Conservation (phyloP, 176 grass and related monocot species). For the Hordeum marinum region DNA sequence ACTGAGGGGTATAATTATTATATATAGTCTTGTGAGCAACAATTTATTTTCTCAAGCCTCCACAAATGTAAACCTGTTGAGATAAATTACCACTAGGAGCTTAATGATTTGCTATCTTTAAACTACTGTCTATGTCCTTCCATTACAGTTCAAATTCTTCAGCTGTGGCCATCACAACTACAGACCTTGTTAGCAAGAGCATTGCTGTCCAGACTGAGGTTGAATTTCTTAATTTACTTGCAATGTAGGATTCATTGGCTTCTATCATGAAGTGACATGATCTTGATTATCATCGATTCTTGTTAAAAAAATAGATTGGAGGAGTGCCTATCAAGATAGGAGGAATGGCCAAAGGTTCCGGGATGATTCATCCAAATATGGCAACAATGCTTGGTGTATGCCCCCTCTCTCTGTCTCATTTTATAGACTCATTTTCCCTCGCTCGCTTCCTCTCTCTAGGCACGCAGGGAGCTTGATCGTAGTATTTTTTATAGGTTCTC, state of each 20-base stretch:
- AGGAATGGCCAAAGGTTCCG: constrained; percentile 99
- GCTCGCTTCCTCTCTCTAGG: not conserved
- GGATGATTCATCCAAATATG: constrained; percentile 99
- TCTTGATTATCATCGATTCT: constrained; percentile 1
- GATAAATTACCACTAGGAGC: not conserved
- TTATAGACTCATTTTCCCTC: not conserved
- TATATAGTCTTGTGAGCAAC: not conserved
- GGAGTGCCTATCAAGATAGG: constrained; percentile 85
- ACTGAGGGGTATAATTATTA: constrained; percentile 58
- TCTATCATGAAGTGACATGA: constrained; percentile 7
- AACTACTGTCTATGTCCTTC: not conserved
- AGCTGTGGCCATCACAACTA: constrained; percentile 94
- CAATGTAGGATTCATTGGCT: not conserved
- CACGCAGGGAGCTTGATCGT: constrained; percentile 3
- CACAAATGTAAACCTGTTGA: constrained; percentile 13
- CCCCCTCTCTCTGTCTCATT: constrained; percentile 7
- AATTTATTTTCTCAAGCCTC: not conserved
- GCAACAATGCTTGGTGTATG: constrained; percentile 96
- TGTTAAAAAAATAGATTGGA: constrained; percentile 66
- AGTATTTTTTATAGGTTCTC: constrained; percentile 62
- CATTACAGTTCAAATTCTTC: constrained; percentile 63
- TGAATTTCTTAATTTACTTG: constrained; percentile 27
- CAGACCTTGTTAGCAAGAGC: constrained; percentile 99
- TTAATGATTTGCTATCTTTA: not conserved
- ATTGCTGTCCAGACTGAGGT: constrained; percentile 88